Conservation (phyloP, 148 eudicot genomes). For the Camellia japonica region DNA sequence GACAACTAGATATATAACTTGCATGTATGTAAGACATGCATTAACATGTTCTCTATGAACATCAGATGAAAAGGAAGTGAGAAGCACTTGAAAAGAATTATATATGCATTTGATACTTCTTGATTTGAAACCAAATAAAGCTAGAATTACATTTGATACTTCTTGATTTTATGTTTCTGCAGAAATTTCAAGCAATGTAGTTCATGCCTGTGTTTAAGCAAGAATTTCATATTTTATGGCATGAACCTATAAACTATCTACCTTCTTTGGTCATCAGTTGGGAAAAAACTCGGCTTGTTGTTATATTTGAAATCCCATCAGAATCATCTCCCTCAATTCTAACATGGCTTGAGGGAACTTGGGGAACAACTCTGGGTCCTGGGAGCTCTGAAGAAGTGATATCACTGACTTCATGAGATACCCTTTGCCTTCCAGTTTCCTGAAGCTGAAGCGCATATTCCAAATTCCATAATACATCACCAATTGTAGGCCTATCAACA, state of each 20-base stretch:
- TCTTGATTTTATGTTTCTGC: not conserved
- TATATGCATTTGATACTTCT: not conserved
- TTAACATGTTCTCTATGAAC: not conserved
- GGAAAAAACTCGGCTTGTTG: slow-evolving; percentile 68
- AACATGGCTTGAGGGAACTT: slow-evolving; percentile 20
- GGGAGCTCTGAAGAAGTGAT: slow-evolving; percentile 26
- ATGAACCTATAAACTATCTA: slow-evolving; percentile 36
- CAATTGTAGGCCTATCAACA: slow-evolving; percentile 89
- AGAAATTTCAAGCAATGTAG: not conserved
- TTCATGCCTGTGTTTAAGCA: not conserved
- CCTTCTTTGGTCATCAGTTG: slow-evolving; percentile 74
- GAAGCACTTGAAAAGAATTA: not conserved
- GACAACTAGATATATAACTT: not conserved
- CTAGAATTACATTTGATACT: slow-evolving; percentile 6
- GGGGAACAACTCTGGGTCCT: slow-evolving; percentile 24
- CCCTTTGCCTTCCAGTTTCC: slow-evolving; percentile 37
- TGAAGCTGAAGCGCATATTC: slow-evolving; percentile 79
- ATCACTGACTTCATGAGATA: slow-evolving; percentile 20
- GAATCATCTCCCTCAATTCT: slow-evolving; percentile 26
- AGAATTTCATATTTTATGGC: not conserved
- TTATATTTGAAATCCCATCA: slow-evolving; percentile 42
- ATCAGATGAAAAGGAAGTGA: not conserved
- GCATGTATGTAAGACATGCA: not conserved
- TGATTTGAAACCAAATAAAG: not conserved
- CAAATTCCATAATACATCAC: slow-evolving; percentile 90